Base-by-base conservation (phyloP, 768 basidiomycete species). In the Tricholoma terreum region DNA sequence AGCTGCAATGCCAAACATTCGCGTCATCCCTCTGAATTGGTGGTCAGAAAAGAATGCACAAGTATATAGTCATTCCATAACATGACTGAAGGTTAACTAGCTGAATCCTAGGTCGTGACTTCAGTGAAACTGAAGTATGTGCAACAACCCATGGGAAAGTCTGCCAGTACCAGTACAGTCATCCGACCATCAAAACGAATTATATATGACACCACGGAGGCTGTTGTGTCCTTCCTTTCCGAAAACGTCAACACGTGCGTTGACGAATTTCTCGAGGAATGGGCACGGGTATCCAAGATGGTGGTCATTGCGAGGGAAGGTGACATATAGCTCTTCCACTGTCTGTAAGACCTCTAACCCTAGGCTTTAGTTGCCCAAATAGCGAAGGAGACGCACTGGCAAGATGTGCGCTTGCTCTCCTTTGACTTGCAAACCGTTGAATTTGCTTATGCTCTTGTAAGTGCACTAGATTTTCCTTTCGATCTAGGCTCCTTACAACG, bases 381-480 rank as follows among this genome's bases (percentile, higher is more conserved):
- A 85, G 82, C 89, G 14, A 85, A 87, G 61, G 78, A 80, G 58
- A 83, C 81, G 57, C 77, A 77, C 27, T 94, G 89, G 86, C 72
- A 73, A 19, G 92, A 89, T 64, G 84, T 96, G 17, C 82, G 83
- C n/a, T 73, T 96, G 52, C 79, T 94, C 57, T 92, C 90, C 4
- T 96, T 96, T 69, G 92, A 96, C 70, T 74, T 96, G 14, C 92
- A 92, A 65, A 93, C 92, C 0, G 93, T 94, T n/a, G 88, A 94
- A 64, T 89, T 96, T 66, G 84, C 85, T 2, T 95, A 95, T 67
- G 82, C 87, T 9, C 73, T 73, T 52, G 89, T 84, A 67, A 60
- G 75, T 58, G 50, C 38, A 33, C 15, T 19, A 3, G 21, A 30
- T 31, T 2, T 19, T 30, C 45, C 46, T 51, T 12, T 43, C 17